These are phyloP conservation scores for Cardamine occulta DNA, from an alignment of 345 rosid genomes.

Conservation along the genomic window DNA sequence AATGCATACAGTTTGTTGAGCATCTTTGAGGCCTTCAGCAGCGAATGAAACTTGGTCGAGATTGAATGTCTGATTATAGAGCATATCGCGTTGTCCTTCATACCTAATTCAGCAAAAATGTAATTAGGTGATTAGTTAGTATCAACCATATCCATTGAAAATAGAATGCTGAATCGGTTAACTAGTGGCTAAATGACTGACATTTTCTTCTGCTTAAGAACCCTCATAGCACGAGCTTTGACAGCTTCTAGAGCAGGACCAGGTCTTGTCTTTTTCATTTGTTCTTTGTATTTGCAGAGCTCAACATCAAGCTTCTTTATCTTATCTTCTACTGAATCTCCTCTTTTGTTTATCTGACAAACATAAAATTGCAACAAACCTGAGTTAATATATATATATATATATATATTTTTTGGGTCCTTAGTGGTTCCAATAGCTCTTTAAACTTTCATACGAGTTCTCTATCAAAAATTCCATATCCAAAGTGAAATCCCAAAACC, in stretches of 20 bases:
- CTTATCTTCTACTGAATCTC: constrained; percentile 88
- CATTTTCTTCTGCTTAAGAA: constrained; percentile 96
- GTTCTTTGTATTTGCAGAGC: constrained; percentile 75
- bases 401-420: background rate
- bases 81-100: constrained; percentile 98
- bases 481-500: constrained; percentile 16
- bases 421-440: background rate
- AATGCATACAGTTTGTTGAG: constrained; percentile 85
- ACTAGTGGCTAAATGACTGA: constrained; percentile 31
- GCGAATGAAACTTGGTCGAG: constrained; percentile 99
- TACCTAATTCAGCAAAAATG: constrained; percentile 59
- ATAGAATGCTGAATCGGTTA: background rate
- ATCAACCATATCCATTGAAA: background rate
- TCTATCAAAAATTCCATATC: background rate
- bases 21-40: constrained; percentile 94
- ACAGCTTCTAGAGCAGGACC: constrained; percentile 92
- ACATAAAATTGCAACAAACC: constrained; percentile 5
- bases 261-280: constrained; percentile 85
- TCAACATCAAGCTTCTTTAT: constrained; percentile 81
- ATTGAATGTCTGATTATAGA: constrained; percentile 93
- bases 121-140: background rate
- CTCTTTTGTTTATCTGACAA: constrained; percentile 78
- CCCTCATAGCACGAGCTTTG: constrained; percentile 88
- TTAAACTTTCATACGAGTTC: background rate
- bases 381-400: background rate